Evolutionary conservation across 2,329 filamentous ascomycete genomes (phyloP), one percentile per base, ranked within the genome.

Genomic region (Apiospora rasikravindrae): DNA sequence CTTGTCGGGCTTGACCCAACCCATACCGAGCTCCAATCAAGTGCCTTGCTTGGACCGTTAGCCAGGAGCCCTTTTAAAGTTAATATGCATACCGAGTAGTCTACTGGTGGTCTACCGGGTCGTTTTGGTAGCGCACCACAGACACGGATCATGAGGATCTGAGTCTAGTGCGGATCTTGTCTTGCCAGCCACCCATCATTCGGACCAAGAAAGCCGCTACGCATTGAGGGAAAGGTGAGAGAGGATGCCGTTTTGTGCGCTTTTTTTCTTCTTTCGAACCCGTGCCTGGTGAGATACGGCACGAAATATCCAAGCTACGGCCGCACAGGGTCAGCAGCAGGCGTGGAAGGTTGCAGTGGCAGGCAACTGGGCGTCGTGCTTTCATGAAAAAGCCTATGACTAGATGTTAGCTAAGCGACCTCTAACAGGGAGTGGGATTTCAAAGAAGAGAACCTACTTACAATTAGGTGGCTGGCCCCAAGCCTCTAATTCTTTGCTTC

Each of bases 1-100:
- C 57, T 64, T 64, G 33, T 64, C 57, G 57, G 57, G 33, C 57
- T 40, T 40, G 57, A 64, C 57, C 57, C 57, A 64, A 64, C 33
- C 57, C 22, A 64, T 64, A 40, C 57, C 57, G 57, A 40, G 57
- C 57, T 14, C 57, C 57, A 64, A 64, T 64, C 57, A 64, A 40
- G 22, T 24, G 33, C 40, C 57, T 64, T 64, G 57, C 57, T 64
- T 40, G n/a, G 57, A n/a, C 57, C 33, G 57, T 64, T 64, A 64
- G 57, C 57, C 57, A 37, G 33, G 57, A 10, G 29, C 22, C 29
- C 57, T 37, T 64, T 64, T 40, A 64, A n/a, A 40, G 57, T 64
- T 64, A 40, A 64, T 40, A 64, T 64, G 57, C 33, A 64, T 64
- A 64, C 57, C 22, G 57, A 13, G 57, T 37, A 40, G 57, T 13